phyloP scores from a whole-genome alignment of 768 basidiomycete genomes.

The Suillus bovinus region DNA sequence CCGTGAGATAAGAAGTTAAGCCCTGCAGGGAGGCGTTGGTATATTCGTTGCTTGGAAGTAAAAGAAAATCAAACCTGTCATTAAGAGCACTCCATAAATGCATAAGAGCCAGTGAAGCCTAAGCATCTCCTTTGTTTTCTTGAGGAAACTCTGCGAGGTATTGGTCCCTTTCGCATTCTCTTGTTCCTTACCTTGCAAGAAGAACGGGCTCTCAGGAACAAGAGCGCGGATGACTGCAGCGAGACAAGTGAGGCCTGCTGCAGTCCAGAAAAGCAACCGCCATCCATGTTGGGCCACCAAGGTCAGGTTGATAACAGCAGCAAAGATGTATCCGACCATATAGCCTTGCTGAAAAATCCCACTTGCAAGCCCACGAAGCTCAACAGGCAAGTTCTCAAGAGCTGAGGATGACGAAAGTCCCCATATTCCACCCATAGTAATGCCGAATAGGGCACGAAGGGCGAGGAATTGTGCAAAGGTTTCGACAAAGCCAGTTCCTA shows the following conservation, averaged over 20 bases:
- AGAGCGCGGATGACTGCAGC: constrained; percentile 67
- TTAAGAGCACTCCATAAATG: constrained; percentile 81
- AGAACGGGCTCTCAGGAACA: constrained; percentile 79
- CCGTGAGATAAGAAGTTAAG: constrained; percentile 82
- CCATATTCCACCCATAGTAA: constrained; percentile 92
- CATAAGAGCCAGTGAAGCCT: constrained; percentile 80
- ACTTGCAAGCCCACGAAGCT: constrained; percentile 80
- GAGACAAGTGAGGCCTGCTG: constrained; percentile 64
- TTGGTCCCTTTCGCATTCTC: constrained; percentile 42
- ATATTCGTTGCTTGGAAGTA: neutral
- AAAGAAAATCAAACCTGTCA: constrained; percentile 49
- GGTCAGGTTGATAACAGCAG: constrained; percentile 77
- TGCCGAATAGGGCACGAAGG: constrained; percentile 79
- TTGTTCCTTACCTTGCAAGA: constrained; percentile 61
- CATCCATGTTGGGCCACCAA: constrained; percentile 53
- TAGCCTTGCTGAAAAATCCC: constrained; percentile 91
- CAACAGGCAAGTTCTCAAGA: constrained; percentile 87
- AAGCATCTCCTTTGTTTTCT: constrained; percentile 74
- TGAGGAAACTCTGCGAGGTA: constrained; percentile 62
- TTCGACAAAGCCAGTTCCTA: constrained; percentile 79
- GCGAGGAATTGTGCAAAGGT: constrained; percentile 81
- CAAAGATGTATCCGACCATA: constrained; percentile 81
- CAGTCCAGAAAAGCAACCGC: constrained; percentile 86
- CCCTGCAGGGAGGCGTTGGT: constrained; percentile 35
- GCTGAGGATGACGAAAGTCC: constrained; percentile 80